Conservation (phyloP, 2,329 filamentous ascomycete genomes). For the Fusarium clavum region DNA sequence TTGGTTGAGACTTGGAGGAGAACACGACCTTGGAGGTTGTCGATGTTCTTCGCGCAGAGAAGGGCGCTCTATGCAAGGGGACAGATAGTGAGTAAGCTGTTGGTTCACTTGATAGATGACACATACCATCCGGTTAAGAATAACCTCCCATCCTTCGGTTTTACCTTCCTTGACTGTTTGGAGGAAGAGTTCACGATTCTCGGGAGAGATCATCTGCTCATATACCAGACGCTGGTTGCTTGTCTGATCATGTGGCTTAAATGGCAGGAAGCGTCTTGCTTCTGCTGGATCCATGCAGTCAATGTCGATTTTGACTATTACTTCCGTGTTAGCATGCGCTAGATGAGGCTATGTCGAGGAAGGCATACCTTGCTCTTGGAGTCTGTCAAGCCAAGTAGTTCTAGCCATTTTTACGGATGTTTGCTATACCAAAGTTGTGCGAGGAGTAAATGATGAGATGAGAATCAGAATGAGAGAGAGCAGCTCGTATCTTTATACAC, state of each 20-base stretch:
- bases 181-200: slow-evolving; percentile 2
- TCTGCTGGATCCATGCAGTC: slow-evolving; percentile 17
- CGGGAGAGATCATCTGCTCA: slow-evolving; percentile 14
- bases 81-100: background rate
- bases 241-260: slow-evolving; percentile 16
- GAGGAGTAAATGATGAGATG: fast-evolving
- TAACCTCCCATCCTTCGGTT: slow-evolving; percentile 2
- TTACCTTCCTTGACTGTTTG: slow-evolving; percentile 8
- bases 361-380: background rate
- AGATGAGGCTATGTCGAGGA: fast-evolving
- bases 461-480: background rate
- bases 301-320: slow-evolving; percentile 2
- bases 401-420: background rate
- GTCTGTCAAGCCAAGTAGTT: slow-evolving; percentile 9
- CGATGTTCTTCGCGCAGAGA: slow-evolving; percentile 8
- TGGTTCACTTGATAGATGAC: fast-evolving
- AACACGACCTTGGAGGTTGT: background rate
- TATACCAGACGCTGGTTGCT: slow-evolving; percentile 21
- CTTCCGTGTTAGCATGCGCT: fast-evolving
- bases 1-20: slow-evolving; percentile 8
- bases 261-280: background rate
- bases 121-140: slow-evolving; percentile 4
- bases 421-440: fast-evolving
- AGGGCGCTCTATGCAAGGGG: background rate
- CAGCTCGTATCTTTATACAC: background rate